phyloP scores from a whole-genome alignment of 371 early-diverging fungal species.

The Lichtheimia ramosa region DNA sequence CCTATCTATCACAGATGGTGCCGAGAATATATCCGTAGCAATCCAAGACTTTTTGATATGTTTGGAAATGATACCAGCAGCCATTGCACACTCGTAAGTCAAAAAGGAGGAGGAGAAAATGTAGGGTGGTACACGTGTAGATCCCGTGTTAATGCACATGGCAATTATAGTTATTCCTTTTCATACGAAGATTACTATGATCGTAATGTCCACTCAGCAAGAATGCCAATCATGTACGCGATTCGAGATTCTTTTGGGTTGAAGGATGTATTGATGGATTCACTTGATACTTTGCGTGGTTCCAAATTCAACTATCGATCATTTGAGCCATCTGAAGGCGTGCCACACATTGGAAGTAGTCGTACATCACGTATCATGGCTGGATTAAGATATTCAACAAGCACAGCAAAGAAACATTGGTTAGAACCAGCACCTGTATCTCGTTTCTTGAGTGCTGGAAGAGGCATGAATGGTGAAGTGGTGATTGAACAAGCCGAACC shows the following conservation, averaged over 20 bases:
- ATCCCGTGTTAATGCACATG: background rate
- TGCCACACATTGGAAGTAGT: constrained; percentile 58
- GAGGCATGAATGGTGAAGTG: constrained; percentile 39
- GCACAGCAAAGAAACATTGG: constrained; percentile 81
- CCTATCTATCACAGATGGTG: constrained; percentile 19
- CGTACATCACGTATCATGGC: constrained; percentile 71
- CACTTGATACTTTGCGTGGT: constrained; percentile 76
- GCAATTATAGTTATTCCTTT: constrained; percentile 58
- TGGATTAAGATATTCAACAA: constrained; percentile 74
- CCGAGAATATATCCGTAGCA: constrained; percentile 82
- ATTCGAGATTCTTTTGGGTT: constrained; percentile 81
- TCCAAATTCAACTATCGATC: constrained; percentile 76
- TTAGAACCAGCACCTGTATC: constrained; percentile 53
- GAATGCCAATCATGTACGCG: constrained; percentile 79
- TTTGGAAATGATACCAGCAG: constrained; percentile 87
- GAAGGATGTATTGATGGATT: constrained; percentile 83
- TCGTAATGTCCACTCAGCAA: constrained; percentile 62
- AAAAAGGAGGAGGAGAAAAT: background rate
- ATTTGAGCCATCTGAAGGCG: constrained; percentile 79
- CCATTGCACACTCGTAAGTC: constrained; percentile 77
- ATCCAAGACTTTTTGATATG: constrained; percentile 92
- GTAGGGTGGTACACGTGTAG: background rate
- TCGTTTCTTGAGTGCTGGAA: constrained; percentile 28
- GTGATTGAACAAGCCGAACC: constrained; percentile 24
- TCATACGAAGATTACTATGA: constrained; percentile 77